Percentiles rank a stretch among this genome's conserved stretches.
Conservation (phyloP, 805 yeast species). For the Yarrowia sp. region DNA sequence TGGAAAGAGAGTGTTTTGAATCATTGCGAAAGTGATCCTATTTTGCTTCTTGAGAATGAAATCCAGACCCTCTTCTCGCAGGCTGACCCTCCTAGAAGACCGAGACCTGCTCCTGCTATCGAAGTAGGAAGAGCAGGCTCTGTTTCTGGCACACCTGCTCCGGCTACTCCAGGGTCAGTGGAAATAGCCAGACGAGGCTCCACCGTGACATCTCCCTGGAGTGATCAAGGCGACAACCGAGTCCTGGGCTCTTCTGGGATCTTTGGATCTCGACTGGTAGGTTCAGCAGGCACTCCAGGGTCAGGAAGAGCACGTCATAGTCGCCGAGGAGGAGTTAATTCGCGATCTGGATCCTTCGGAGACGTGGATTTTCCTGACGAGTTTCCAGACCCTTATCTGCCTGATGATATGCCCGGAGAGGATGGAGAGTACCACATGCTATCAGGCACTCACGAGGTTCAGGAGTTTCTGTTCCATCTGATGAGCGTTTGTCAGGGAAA, state of each 20-base stretch:
- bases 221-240: conserved; percentile 2
- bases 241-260: conserved; percentile 6
- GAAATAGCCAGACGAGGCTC: conserved; percentile 22
- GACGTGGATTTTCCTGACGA: conserved; percentile 9
- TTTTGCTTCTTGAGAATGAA: conserved; percentile 12
- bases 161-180: not conserved
- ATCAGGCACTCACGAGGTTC: conserved; percentile 26
- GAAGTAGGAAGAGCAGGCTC: not conserved
- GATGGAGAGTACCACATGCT: conserved; percentile 17
- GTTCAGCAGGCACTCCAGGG: conserved; percentile 6
- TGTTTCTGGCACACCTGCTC: not conserved
- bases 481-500: conserved; percentile 25
- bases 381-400: not conserved
- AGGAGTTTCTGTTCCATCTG: conserved; percentile 27
- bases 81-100: not conserved
- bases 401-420: not conserved
- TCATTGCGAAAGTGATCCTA: conserved; percentile 5
- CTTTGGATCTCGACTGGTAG: not conserved
- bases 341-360: conserved; percentile 14
- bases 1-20: not conserved
- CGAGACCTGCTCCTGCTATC: not conserved
- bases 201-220: conserved; percentile 1
- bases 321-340: conserved; percentile 7
- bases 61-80: not conserved
- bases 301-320: conserved; percentile 31